These are phyloP conservation scores for Tremellales sp. DNA, from an alignment of 1,284 basidiomycete genomes.

Conservation along the genomic window DNA sequence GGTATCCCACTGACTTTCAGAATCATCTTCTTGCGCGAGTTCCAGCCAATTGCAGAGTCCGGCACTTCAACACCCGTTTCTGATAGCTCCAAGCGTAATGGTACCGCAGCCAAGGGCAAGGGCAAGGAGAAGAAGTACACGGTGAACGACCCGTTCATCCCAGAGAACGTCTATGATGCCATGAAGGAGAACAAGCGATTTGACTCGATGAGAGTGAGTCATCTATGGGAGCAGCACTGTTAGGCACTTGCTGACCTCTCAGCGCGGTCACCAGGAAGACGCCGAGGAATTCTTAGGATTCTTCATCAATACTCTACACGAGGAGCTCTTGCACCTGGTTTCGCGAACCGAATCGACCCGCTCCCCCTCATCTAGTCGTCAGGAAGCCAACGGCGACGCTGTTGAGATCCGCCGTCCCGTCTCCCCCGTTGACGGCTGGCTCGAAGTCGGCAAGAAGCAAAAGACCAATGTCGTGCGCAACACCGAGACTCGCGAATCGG, in stretches of 20 bases:
- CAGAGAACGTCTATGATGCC: conserved; percentile 89
- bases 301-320: conserved; percentile 90
- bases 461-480: conserved; percentile 75
- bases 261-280: conserved; percentile 94
- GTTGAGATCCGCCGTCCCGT: conserved; percentile 48
- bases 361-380: conserved; percentile 19
- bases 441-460: conserved; percentile 90
- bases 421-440: conserved; percentile 59
- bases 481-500: conserved; percentile 74
- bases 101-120: conserved; percentile 17
- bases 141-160: conserved; percentile 66
- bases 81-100: neutral
- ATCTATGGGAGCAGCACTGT: neutral
- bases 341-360: conserved; percentile 40
- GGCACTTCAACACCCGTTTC: conserved; percentile 10
- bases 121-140: conserved; percentile 15
- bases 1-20: conserved; percentile 8
- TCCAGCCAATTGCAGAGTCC: conserved; percentile 43
- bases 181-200: conserved; percentile 93
- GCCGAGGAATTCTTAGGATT: conserved; percentile 99
- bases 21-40: conserved; percentile 77
- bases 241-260: conserved; percentile 9
- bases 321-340: conserved; percentile 72
- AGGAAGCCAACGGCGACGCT: conserved; percentile 32
- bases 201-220: conserved; percentile 79